Evolutionary conservation across 2,329 filamentous ascomycete genomes (phyloP).

Genomic region (Fusarium nygamai): DNA sequence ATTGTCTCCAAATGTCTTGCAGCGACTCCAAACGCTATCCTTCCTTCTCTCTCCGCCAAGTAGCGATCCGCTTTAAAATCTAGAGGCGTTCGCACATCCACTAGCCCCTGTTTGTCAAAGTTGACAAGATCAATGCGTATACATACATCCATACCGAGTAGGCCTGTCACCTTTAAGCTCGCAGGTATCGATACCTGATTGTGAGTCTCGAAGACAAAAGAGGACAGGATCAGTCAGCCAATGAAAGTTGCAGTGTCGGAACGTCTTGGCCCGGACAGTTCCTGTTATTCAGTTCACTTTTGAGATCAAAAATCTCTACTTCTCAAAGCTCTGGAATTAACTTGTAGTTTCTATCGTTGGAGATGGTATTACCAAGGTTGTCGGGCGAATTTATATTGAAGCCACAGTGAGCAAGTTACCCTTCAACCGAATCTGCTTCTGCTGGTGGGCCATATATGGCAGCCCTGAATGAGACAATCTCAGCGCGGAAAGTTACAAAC

Average conservation of each 20-base stretch:
- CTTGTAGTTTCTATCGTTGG: neutral
- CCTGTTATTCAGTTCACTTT: neutral
- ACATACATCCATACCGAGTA: no score
- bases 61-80: neutral
- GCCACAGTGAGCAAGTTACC: neutral
- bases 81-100: neutral
- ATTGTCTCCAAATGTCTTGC: no score
- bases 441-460: neutral
- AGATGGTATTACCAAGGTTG: neutral
- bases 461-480: neutral
- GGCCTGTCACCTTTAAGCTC: neutral
- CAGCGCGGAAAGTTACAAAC: neutral
- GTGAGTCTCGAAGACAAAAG: neutral
- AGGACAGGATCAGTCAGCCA: neutral
- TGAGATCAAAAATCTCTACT: fast-evolving
- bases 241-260: neutral
- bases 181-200: neutral
- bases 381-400: neutral
- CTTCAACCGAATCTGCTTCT: neutral
- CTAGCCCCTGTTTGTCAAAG: neutral
- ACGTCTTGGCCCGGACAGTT: neutral
- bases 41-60: neutral
- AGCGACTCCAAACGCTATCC: neutral
- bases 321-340: neutral
- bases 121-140: no score